Evolutionary conservation across 371 early-diverging fungal species (phyloP).

Genomic region (Mucor circinelloides): DNA sequence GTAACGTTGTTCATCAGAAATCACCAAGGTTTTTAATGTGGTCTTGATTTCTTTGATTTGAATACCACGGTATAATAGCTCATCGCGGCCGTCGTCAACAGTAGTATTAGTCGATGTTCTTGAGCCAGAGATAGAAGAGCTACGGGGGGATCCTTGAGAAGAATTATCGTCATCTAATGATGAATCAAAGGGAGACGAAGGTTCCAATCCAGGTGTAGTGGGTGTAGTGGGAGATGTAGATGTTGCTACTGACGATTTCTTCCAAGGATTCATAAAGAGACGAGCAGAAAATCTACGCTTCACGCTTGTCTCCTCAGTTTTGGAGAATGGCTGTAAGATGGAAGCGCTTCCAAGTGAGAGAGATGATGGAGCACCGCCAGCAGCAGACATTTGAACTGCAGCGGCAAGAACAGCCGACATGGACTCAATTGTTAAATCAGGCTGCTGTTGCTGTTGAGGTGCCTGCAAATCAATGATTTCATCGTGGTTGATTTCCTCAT

Average conservation of each 20-base stretch:
- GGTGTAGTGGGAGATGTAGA: neutral
- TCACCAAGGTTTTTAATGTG: slow-evolving; percentile 50
- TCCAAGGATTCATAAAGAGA: slow-evolving; percentile 14
- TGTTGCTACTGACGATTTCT: neutral
- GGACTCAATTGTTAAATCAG: slow-evolving; percentile 39
- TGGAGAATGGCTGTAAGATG: slow-evolving; percentile 29
- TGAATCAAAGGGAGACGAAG: slow-evolving; percentile 1
- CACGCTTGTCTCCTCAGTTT: neutral
- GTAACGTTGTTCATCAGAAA: slow-evolving; percentile 40
- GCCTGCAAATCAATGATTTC: slow-evolving; percentile 22
- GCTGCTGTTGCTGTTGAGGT: neutral
- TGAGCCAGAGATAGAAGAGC: neutral
- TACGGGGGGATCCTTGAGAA: slow-evolving; percentile 14
- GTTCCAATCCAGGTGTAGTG: slow-evolving; percentile 11
- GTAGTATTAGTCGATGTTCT: neutral
- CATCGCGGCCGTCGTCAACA: slow-evolving; percentile 46
- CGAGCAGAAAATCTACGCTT: slow-evolving; percentile 19
- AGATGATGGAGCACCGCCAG: slow-evolving; percentile 33
- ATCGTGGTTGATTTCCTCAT: slow-evolving; percentile 6
- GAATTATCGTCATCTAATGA: slow-evolving; percentile 9
- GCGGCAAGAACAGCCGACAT: slow-evolving; percentile 54
- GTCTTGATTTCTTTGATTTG: slow-evolving; percentile 56
- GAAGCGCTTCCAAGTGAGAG: slow-evolving; percentile 48
- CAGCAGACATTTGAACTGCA: slow-evolving; percentile 46
- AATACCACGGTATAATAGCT: slow-evolving; percentile 50